These are phyloP conservation scores for Amphichorda felina DNA, from an alignment of 2,329 filamentous ascomycete species.

Conservation along the genomic window DNA sequence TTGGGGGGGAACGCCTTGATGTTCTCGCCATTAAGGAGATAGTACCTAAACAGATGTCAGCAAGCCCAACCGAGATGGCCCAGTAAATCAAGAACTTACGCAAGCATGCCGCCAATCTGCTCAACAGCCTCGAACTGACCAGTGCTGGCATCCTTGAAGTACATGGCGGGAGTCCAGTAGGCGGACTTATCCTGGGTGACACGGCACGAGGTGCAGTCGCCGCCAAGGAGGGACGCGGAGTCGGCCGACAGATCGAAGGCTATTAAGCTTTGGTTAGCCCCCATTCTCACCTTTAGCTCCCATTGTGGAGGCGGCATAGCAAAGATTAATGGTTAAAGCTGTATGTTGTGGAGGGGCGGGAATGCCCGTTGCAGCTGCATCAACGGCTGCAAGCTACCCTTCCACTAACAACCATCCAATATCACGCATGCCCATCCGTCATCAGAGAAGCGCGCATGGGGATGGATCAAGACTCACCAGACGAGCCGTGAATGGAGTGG, in stretches of 20 bases:
- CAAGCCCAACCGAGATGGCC: background rate
- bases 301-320: too few species aligned
- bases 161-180: conserved; percentile 74
- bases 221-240: conserved; percentile 43
- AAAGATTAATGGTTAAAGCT: too few species aligned
- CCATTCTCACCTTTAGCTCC: too few species aligned
- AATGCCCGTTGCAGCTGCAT: too few species aligned
- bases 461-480: conserved; percentile 43
- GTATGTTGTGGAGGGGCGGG: too few species aligned
- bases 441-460: too few species aligned
- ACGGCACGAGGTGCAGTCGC: conserved; percentile 68
- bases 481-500: conserved; percentile 66
- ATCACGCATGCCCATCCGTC: too few species aligned
- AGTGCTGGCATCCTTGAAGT: conserved; percentile 58
- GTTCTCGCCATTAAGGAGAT: conserved; percentile 57
- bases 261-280: conserved; percentile 17
- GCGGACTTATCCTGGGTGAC: conserved; percentile 75
- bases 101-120: conserved; percentile 60
- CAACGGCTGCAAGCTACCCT: too few species aligned
- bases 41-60: conserved; percentile 49
- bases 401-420: background rate
- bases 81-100: too few species aligned
- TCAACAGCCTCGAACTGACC: conserved; percentile 56
- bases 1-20: conserved; percentile 63
- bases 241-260: conserved; percentile 51